Base-by-base conservation (phyloP, 176 grass and related monocot genomes). In the Juncus effusus region DNA sequence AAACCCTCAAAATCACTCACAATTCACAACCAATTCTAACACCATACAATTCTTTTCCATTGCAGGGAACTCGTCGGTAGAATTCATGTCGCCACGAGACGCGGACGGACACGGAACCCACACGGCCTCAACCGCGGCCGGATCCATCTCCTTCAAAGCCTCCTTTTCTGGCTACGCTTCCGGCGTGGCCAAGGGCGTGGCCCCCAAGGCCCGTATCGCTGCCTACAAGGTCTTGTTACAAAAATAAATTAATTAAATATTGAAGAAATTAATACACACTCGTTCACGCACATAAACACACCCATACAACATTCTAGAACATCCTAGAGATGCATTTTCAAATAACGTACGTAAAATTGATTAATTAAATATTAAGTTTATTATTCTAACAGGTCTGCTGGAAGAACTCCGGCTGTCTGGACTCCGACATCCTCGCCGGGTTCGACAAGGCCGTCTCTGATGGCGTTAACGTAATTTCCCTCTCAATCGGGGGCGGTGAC, bases 361-460 rank as follows among this genome's bases (percentile, higher is more conserved):
- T 28, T 28, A 28, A 28, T 28, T 28, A 28, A 28, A 28, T 28
- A 28, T 28, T 28, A 28, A 28, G 19, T 28, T 28, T 28, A 28
- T 28, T 28, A 28, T 28, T 28, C 1, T 1, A 28, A 28, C 19
- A 28, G 19, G 19, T 97, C 36, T 97, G 94, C 73, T 97, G 88
- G 88, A 97, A 83, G 67, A 79, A 76, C 49, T 70, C 85, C 11
- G 94, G 94, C 5, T 97, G 94, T 76, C 80, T 97, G 13, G 94
- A 93, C 72, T 97, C 88, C 39, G 94, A 93, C 80, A 97, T 97
- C 72, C 88, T 97, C 4, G 94, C 94, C 0, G 94, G 88, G 2
- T 93, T 97, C 78, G 94, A 97, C 77, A 78, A 81, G 64, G 94
- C 94, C 7, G 88, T 97, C 3, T 83, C 94, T 0, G 94, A 97